Percentiles rank a stretch among this genome's conserved stretches.
Conservation (phyloP, 1,284 basidiomycete genomes). For the Trichosporon asahii region DNA sequence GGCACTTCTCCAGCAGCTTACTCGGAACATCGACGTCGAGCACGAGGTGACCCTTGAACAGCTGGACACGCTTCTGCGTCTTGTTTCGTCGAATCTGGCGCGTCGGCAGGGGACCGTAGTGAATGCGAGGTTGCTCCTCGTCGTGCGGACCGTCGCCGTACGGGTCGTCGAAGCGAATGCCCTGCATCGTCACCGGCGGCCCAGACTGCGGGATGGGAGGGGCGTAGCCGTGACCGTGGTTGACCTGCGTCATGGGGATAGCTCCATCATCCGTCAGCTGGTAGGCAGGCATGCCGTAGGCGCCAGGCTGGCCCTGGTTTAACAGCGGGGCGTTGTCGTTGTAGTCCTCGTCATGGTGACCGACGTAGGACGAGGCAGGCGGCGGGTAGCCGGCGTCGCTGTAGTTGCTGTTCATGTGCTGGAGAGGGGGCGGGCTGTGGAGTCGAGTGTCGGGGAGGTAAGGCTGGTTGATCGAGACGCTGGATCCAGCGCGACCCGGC, state of each 20-base stretch:
- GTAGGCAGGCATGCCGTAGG: constrained; percentile 14
- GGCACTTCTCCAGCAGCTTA: constrained; percentile 76
- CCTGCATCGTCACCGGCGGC: constrained; percentile 6
- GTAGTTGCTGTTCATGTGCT: constrained; percentile 15
- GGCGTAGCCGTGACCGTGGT: constrained; percentile 18
- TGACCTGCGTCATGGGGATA: constrained; percentile 9
- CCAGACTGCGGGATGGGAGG: background rate
- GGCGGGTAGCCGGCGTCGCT: constrained; percentile 9
- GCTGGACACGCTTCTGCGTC: constrained; percentile 82
- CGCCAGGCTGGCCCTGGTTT: constrained; percentile 32
- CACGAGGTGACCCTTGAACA: constrained; percentile 90
- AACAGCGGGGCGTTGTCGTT: constrained; percentile 44
- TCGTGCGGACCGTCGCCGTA: constrained; percentile 23
- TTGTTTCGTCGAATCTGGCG: constrained; percentile 80
- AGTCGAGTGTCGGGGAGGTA: constrained; percentile 34
- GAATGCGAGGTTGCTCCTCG: constrained; percentile 49
- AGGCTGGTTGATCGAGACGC: constrained; percentile 12
- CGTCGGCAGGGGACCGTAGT: constrained; percentile 80
- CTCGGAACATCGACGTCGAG: constrained; percentile 80
- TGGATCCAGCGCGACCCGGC: background rate
- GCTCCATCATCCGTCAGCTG: constrained; percentile 5
- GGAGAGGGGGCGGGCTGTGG: constrained; percentile 39
- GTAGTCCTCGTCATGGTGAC: constrained; percentile 34
- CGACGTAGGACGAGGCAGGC: background rate
- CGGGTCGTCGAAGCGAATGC: constrained; percentile 20